Evolutionary conservation across 208 protist genomes (phyloP).

Genomic region (Leptomonas pyrrhocoris): DNA sequence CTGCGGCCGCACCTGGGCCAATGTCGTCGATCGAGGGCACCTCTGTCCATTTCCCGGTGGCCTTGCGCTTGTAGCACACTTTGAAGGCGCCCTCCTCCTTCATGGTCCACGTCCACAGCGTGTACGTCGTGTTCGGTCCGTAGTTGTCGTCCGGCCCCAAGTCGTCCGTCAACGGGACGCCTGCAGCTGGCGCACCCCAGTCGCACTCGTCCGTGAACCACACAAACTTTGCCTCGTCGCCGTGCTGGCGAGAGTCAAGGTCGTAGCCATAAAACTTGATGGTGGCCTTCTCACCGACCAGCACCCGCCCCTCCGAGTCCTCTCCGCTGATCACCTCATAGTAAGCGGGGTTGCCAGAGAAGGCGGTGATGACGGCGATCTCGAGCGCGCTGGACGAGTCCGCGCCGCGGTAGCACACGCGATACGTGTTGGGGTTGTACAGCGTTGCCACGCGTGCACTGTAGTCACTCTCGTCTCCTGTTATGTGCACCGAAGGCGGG

Average conservation of each 20-base stretch:
- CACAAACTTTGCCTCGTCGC: constrained; percentile 79
- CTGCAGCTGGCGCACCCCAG: constrained; percentile 51
- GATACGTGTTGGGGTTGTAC: constrained; percentile 44
- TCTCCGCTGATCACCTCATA: constrained; percentile 58
- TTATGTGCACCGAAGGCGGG: constrained; percentile 19
- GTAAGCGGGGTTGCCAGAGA: constrained; percentile 69
- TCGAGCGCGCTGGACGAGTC: constrained; percentile 12
- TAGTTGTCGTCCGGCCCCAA: constrained; percentile 68
- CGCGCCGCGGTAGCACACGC: constrained; percentile 52
- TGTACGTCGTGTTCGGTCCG: constrained; percentile 69
- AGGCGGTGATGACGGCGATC: constrained; percentile 64
- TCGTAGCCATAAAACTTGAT: constrained; percentile 82
- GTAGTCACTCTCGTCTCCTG: constrained; percentile 25
- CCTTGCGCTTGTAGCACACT: constrained; percentile 73
- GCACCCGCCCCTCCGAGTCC: constrained; percentile 42
- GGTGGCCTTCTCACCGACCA: constrained; percentile 35
- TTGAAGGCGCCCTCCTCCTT: constrained; percentile 59
- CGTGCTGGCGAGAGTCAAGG: constrained; percentile 66
- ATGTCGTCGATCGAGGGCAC: constrained; percentile 68
- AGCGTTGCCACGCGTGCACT: constrained; percentile 40
- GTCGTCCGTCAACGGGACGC: constrained; percentile 55
- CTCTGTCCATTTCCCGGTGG: constrained; percentile 50
- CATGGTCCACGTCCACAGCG: constrained; percentile 58
- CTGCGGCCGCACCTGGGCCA: constrained; percentile 3
- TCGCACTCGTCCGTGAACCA: constrained; percentile 57